A percentile compares a stretch with the other conserved stretches of the same genome.
phyloP scores from a whole-genome alignment of 2,329 filamentous ascomycete genomes.

The Zymoseptoria tritici region DNA sequence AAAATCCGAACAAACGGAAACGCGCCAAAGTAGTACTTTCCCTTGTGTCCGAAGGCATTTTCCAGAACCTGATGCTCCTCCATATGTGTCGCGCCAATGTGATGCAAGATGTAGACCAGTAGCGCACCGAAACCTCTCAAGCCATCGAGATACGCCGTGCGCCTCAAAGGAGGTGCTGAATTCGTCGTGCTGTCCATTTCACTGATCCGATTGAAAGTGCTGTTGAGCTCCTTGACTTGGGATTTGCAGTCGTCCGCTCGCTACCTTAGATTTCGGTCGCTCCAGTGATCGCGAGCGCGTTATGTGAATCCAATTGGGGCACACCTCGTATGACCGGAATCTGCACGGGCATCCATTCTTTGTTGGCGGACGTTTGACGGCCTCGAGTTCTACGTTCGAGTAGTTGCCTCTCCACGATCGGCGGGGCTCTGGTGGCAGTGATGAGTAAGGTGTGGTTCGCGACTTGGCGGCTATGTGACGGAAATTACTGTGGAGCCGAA shows the following conservation, averaged over 20 bases:
- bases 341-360: background rate
- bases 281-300: background rate
- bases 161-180: conserved; percentile 16
- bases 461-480: no score
- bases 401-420: no score
- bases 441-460: no score
- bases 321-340: background rate
- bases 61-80: conserved; percentile 39
- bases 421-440: no score
- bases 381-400: background rate
- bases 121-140: conserved; percentile 59
- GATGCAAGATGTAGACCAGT: conserved; percentile 58
- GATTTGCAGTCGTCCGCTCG: background rate
- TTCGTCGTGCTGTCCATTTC: background rate
- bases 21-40: conserved; percentile 42
- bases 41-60: conserved; percentile 46
- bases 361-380: background rate
- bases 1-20: conserved; percentile 53
- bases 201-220: background rate
- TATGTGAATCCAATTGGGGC: background rate
- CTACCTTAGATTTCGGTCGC: background rate
- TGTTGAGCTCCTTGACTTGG: background rate
- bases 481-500: no score
- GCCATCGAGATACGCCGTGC: conserved; percentile 56
- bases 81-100: conserved; percentile 24